phyloP scores from a whole-genome alignment of 148 eudicot species.

The Suaeda aralocaspica region DNA sequence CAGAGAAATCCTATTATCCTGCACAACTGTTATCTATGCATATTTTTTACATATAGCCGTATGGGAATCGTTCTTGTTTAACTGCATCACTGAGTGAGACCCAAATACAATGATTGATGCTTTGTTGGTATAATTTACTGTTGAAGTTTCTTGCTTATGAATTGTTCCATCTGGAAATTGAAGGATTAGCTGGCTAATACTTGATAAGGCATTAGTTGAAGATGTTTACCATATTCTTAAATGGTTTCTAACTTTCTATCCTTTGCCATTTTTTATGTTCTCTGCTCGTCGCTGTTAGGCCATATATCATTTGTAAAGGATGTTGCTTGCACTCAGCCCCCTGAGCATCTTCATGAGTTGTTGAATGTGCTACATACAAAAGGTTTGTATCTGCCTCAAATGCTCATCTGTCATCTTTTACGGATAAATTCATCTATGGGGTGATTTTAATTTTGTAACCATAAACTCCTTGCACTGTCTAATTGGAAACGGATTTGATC shows the following conservation, averaged over 20 bases:
- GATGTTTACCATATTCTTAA: not conserved
- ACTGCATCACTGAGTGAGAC: not conserved
- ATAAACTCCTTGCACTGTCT: not conserved
- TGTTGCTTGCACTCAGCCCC: conserved; percentile 75
- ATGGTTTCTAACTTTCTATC: not conserved
- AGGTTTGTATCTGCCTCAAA: conserved; percentile 40
- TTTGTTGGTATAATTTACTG: not conserved
- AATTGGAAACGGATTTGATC: not conserved
- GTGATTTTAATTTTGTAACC: not conserved
- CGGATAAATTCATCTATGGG: not conserved
- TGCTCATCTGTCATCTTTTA: not conserved
- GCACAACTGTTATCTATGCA: not conserved
- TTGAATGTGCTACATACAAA: conserved; percentile 70
- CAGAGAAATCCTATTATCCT: not conserved
- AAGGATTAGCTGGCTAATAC: not conserved
- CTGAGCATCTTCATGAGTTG: conserved; percentile 79
- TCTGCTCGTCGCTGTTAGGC: conserved; percentile 27
- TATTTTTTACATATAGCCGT: not conserved
- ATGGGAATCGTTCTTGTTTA: not conserved
- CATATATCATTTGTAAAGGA: conserved; percentile 80
- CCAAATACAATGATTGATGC: not conserved
- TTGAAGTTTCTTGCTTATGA: not conserved
- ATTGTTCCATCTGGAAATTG: not conserved
- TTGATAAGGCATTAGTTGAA: not conserved
- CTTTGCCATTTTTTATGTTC: not conserved